These are phyloP conservation scores for Dissoconium aciculare DNA, from an alignment of 2,329 filamentous ascomycete genomes.

Conservation along the genomic window DNA sequence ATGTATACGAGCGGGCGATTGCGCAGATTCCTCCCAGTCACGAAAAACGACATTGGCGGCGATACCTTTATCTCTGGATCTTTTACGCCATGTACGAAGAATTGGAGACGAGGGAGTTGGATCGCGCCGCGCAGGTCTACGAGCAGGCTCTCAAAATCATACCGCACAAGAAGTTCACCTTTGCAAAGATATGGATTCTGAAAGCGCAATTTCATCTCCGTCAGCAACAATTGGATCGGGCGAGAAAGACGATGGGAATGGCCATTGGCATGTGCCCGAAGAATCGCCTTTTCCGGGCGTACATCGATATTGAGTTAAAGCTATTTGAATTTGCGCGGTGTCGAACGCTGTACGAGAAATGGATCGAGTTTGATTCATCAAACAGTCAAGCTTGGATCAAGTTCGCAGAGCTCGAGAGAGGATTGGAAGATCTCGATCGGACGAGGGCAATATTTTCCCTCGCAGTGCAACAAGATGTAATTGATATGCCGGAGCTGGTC, in stretches of 20 bases:
- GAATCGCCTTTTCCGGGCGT: conserved; percentile 85
- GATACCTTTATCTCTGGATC: conserved; percentile 95
- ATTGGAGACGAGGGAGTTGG: conserved; percentile 61
- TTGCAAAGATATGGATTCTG: conserved; percentile 89
- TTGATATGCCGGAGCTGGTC: conserved; percentile 94
- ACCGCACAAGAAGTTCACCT: conserved; percentile 93
- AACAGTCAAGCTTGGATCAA: conserved; percentile 94
- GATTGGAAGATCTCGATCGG: conserved; percentile 76
- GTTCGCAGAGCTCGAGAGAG: conserved; percentile 84
- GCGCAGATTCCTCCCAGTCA: conserved; percentile 88
- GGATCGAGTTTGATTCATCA: conserved; percentile 77
- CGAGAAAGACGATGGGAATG: conserved; percentile 76
- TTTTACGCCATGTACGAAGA: conserved; percentile 97
- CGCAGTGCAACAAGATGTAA: conserved; percentile 61
- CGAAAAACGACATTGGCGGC: conserved; percentile 91
- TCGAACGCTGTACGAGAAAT: conserved; percentile 82
- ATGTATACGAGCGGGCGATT: conserved; percentile 90
- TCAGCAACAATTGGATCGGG: conserved; percentile 62
- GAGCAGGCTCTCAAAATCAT: conserved; percentile 73
- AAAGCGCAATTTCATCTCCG: conserved; percentile 89
- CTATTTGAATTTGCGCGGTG: conserved; percentile 89
- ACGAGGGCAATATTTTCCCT: conserved; percentile 85
- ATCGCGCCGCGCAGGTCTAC: conserved; percentile 79
- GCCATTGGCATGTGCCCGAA: conserved; percentile 93
- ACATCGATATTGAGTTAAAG: conserved; percentile 83